Evolutionary conservation across 371 early-diverging fungal species (phyloP).

Genomic region (Mortierella sp.): DNA sequence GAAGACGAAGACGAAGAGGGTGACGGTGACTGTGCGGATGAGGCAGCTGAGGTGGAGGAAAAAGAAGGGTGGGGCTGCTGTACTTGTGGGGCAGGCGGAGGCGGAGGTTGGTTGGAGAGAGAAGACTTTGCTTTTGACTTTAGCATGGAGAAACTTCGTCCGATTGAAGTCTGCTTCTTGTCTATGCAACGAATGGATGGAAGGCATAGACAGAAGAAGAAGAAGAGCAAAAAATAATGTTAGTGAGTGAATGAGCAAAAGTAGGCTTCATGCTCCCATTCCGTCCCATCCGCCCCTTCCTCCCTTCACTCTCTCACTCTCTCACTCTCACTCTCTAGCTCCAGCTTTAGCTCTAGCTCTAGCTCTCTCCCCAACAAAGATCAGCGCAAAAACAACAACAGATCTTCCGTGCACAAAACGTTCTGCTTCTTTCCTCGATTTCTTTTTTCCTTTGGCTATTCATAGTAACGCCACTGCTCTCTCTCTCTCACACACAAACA

Average conservation of each 20-base stretch:
- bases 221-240: not conserved
- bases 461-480: no score
- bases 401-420: no score
- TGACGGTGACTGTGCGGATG: not conserved
- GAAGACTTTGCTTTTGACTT: conserved; percentile 3
- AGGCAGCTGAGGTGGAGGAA: not conserved
- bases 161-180: not conserved
- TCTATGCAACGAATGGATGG: not conserved
- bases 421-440: no score
- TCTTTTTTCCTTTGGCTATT: no score
- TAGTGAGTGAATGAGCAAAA: not conserved
- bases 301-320: no score
- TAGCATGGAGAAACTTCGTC: conserved; percentile 1
- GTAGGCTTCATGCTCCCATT: not conserved
- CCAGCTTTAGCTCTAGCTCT: no score
- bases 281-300: no score
- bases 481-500: no score
- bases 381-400: no score
- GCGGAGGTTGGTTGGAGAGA: not conserved
- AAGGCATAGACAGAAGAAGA: not conserved
- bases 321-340: no score
- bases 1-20: not conserved
- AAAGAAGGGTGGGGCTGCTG: no score
- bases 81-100: not conserved
- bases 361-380: no score